A percentile compares a stretch with the other conserved stretches of the same genome.
These are phyloP conservation scores for Marchantia paleacea DNA, from an alignment of 225 moss, liverwort and hornwort genomes.

Conservation along the genomic window DNA sequence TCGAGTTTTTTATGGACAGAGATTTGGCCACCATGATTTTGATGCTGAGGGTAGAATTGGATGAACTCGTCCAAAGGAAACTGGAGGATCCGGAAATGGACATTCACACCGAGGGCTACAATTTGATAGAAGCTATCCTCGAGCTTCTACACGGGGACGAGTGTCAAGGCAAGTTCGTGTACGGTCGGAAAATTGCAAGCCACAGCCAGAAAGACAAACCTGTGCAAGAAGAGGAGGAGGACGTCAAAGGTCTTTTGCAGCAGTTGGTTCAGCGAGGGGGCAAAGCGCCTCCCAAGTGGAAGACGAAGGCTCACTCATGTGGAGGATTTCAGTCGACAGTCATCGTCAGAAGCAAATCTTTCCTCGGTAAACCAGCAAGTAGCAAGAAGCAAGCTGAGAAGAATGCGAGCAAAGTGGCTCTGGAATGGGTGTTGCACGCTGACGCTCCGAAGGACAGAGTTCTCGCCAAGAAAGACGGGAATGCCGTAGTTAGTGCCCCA, in stretches of 20 bases:
- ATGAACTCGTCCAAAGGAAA: slow-evolving; percentile 70
- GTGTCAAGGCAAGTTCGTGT: slow-evolving; percentile 79
- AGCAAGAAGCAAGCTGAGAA: slow-evolving; percentile 89
- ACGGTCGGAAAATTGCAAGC: slow-evolving; percentile 55
- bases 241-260: slow-evolving; percentile 79
- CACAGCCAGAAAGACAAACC: slow-evolving; percentile 15
- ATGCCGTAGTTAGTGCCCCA: neutral
- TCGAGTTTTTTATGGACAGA: slow-evolving; percentile 87
- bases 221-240: slow-evolving; percentile 38
- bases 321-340: slow-evolving; percentile 73
- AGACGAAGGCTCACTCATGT: slow-evolving; percentile 55
- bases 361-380: slow-evolving; percentile 66
- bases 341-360: slow-evolving; percentile 62
- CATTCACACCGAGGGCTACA: slow-evolving; percentile 59
- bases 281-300: slow-evolving; percentile 69
- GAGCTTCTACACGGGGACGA: slow-evolving; percentile 82
- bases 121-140: slow-evolving; percentile 59
- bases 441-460: neutral
- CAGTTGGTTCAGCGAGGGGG: slow-evolving; percentile 71
- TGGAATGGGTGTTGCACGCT: slow-evolving; percentile 53
- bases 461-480: neutral
- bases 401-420: slow-evolving; percentile 67
- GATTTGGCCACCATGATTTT: slow-evolving; percentile 70
- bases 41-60: slow-evolving; percentile 80
- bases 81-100: slow-evolving; percentile 69